Evolutionary conservation across 2,329 filamentous ascomycete genomes (phyloP).

Genomic region (Trichoderma polysporum): DNA sequence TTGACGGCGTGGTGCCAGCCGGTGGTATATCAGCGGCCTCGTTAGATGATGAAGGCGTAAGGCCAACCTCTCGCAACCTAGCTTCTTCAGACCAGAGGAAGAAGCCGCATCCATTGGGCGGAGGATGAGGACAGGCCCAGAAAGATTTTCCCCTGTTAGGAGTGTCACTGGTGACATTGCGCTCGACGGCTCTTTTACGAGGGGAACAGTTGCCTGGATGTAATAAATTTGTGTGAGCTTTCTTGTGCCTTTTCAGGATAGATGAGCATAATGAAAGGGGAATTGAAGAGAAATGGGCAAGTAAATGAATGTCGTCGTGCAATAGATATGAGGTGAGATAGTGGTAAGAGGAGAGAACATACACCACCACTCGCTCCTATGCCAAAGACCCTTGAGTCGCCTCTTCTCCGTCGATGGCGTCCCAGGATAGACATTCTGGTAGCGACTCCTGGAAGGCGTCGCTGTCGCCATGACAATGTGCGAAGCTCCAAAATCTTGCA

Average conservation of each 20-base stretch:
- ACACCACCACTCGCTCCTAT: constrained; percentile 40
- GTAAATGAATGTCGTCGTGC: not conserved
- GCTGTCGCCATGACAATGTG: constrained; percentile 5
- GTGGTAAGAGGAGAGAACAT: constrained; percentile 23
- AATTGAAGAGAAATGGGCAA: not conserved
- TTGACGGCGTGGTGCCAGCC: constrained; percentile 24
- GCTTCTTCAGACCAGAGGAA: constrained; percentile 48
- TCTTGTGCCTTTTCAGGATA: not conserved
- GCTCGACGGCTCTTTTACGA: constrained; percentile 36
- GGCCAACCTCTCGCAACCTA: constrained; percentile 31
- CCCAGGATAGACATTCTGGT: constrained; percentile 15
- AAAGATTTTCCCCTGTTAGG: constrained; percentile 44
- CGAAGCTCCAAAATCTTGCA: not conserved
- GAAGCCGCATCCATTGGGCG: constrained; percentile 39
- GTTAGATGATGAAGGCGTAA: constrained; percentile 9
- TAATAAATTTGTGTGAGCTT: not conserved
- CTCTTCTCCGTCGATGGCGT: constrained; percentile 33
- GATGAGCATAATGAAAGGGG: not conserved
- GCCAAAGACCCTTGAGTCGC: constrained; percentile 35
- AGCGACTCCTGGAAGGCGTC: constrained; percentile 3
- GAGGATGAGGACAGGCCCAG: constrained; percentile 40
- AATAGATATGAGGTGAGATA: not conserved
- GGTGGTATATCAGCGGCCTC: constrained; percentile 9
- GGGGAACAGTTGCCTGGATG: constrained; percentile 44
- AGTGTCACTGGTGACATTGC: constrained; percentile 40